Percentiles rank a stretch among this genome's conserved stretches.
These are phyloP conservation scores for Dipteronia dyeriana DNA, from an alignment of 345 rosid genomes.

Conservation along the genomic window DNA sequence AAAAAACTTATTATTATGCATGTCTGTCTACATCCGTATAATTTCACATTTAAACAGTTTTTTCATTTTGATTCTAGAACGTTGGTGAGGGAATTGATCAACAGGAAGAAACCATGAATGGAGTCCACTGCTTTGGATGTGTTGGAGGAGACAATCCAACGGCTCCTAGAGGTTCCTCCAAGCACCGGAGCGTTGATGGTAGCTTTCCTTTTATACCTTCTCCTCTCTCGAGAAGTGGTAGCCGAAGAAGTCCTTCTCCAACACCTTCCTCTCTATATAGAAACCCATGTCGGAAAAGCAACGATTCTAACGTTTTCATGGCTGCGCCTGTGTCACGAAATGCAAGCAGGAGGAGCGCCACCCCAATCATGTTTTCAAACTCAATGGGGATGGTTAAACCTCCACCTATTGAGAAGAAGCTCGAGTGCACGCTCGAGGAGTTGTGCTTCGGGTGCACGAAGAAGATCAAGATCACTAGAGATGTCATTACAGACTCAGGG, in stretches of 20 bases:
- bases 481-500: slow-evolving; percentile 64
- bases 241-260: slow-evolving; percentile 34
- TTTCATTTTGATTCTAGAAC: slow-evolving; percentile 16
- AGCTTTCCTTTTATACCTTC: slow-evolving; percentile 23
- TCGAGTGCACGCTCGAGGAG: slow-evolving; percentile 86
- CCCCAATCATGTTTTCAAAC: slow-evolving; percentile 74
- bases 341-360: slow-evolving; percentile 37
- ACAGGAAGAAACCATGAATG: slow-evolving; percentile 33
- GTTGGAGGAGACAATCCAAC: slow-evolving; percentile 19
- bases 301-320: slow-evolving; percentile 25
- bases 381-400: slow-evolving; percentile 63
- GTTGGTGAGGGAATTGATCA: slow-evolving; percentile 12
- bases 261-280: slow-evolving; percentile 26
- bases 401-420: slow-evolving; percentile 53
- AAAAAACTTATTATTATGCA: background rate
- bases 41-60: background rate
- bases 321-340: slow-evolving; percentile 35
- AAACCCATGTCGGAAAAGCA: slow-evolving; percentile 41
- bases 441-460: slow-evolving; percentile 74
- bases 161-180: slow-evolving; percentile 13
- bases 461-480: slow-evolving; percentile 78
- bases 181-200: slow-evolving; percentile 28
- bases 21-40: background rate
- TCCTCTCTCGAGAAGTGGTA: slow-evolving; percentile 42
- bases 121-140: slow-evolving; percentile 36